Evolutionary conservation across 768 basidiomycete genomes (phyloP).

Genomic region (Kwoniella sp.): DNA sequence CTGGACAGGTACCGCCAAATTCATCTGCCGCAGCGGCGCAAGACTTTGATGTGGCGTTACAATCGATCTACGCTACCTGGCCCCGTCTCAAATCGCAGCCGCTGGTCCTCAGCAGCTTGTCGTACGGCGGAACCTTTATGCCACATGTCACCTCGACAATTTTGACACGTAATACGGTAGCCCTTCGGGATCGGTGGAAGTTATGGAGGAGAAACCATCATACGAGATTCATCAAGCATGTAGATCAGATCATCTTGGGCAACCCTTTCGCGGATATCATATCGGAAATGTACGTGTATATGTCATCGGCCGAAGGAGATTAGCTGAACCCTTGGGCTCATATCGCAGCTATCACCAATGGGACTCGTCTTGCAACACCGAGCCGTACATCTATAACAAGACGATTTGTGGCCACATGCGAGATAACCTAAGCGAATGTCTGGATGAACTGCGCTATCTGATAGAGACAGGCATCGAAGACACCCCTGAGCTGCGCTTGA

Average conservation of each 20-base stretch:
- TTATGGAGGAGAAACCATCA: not conserved
- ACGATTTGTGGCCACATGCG: slow-evolving; percentile 10
- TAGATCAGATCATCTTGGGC: slow-evolving; percentile 15
- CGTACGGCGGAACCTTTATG: slow-evolving; percentile 7
- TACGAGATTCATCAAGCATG: slow-evolving; percentile 7
- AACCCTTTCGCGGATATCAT: slow-evolving; percentile 16
- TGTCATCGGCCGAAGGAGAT: not conserved
- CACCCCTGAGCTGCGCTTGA: slow-evolving; percentile 1
- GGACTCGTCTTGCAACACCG: slow-evolving; percentile 9
- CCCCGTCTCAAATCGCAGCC: slow-evolving; percentile 10
- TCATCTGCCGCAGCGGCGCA: slow-evolving; percentile 6
- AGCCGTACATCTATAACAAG: slow-evolving; percentile 10
- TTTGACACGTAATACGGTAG: not conserved
- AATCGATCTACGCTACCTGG: slow-evolving; percentile 13
- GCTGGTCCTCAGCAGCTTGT: slow-evolving; percentile 7
- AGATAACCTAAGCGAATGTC: slow-evolving; percentile 9
- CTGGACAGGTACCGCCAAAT: not conserved
- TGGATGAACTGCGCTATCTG: slow-evolving; percentile 11
- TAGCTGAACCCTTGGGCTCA: not conserved
- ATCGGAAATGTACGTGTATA: slow-evolving; percentile 13
- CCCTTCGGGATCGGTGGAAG: not conserved
- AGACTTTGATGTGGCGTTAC: slow-evolving; percentile 14
- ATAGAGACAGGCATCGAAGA: slow-evolving; percentile 7
- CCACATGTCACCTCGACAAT: slow-evolving; percentile 9
- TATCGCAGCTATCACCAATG: slow-evolving; percentile 10